A percentile compares a stretch with the other conserved stretches of the same genome.
phyloP scores from a whole-genome alignment of 2,329 filamentous ascomycete genomes.

The Cytospora schulzeri region DNA sequence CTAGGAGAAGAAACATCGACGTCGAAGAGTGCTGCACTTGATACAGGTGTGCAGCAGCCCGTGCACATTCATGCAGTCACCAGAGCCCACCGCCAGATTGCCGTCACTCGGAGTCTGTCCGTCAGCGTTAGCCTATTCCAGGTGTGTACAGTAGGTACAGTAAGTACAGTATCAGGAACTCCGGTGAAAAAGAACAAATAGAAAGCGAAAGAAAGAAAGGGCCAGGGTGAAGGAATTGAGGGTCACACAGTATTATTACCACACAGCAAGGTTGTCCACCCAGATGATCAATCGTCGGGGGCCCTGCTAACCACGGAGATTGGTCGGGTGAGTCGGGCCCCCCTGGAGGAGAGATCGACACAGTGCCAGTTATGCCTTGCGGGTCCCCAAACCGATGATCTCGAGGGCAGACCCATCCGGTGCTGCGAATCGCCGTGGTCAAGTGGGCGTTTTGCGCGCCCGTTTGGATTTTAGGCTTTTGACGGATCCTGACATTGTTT shows the following conservation, averaged over 20 bases:
- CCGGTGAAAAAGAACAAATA: slow-evolving; percentile 6
- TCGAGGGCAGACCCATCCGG: slow-evolving; percentile 4
- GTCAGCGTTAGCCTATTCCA: slow-evolving; percentile 6
- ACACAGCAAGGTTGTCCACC: neutral
- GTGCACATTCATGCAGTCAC: slow-evolving; percentile 10
- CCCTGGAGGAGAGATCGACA: slow-evolving; percentile 11
- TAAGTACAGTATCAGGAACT: neutral
- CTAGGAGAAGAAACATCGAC: neutral
- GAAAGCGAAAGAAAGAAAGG: slow-evolving; percentile 1
- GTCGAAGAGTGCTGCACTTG: neutral
- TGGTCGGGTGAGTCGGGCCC: slow-evolving; percentile 9
- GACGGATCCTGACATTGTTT: neutral
- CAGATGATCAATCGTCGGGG: neutral
- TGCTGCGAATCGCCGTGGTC: slow-evolving; percentile 10
- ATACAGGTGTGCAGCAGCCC: neutral
- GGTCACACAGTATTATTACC: slow-evolving; percentile 17
- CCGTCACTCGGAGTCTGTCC: slow-evolving; percentile 21
- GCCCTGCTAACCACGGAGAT: slow-evolving; percentile 16
- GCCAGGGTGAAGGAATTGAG: slow-evolving; percentile 5
- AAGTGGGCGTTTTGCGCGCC: neutral
- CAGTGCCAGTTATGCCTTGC: slow-evolving; percentile 18
- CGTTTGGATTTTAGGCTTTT: neutral
- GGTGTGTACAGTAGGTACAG: neutral
- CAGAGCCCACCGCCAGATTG: slow-evolving; percentile 15
- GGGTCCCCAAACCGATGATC: slow-evolving; percentile 19